A percentile compares a stretch with the other conserved stretches of the same genome.
These are phyloP conservation scores for Ballota nigra DNA, from an alignment of 257 asterid species.

Conservation along the genomic window DNA sequence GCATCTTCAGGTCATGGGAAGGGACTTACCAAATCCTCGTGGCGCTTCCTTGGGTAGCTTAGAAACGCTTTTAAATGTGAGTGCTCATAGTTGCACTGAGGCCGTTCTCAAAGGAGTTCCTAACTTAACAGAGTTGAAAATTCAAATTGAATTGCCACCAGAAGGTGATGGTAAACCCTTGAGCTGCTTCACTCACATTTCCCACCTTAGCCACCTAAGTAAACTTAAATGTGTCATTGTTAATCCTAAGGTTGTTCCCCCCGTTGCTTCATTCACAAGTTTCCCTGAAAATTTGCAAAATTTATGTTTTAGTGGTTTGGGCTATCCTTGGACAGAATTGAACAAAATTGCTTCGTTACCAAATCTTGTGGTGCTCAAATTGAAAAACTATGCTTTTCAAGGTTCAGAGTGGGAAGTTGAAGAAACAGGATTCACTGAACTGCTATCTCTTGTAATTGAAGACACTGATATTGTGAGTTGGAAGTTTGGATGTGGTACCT, in stretches of 20 bases:
- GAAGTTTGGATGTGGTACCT: background rate
- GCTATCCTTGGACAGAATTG: background rate
- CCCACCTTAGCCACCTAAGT: background rate
- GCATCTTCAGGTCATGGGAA: conserved; percentile 13
- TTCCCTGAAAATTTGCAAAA: background rate
- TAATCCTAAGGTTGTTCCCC: background rate
- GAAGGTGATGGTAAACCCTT: background rate
- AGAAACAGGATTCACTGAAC: background rate
- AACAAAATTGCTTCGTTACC: background rate
- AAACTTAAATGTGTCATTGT: background rate
- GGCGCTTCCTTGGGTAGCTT: background rate
- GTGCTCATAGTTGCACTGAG: background rate
- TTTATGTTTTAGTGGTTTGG: background rate
- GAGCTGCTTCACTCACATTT: background rate
- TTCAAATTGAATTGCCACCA: background rate
- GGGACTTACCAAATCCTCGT: background rate
- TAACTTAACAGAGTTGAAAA: background rate
- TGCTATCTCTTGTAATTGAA: background rate
- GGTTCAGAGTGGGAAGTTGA: background rate
- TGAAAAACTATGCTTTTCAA: background rate
- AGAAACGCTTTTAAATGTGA: background rate
- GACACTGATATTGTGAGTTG: background rate
- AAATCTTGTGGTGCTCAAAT: background rate
- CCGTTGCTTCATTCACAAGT: background rate
- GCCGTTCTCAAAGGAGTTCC: background rate